Base-by-base conservation (phyloP, 257 asterid species). In the Cruciata laevipes region DNA sequence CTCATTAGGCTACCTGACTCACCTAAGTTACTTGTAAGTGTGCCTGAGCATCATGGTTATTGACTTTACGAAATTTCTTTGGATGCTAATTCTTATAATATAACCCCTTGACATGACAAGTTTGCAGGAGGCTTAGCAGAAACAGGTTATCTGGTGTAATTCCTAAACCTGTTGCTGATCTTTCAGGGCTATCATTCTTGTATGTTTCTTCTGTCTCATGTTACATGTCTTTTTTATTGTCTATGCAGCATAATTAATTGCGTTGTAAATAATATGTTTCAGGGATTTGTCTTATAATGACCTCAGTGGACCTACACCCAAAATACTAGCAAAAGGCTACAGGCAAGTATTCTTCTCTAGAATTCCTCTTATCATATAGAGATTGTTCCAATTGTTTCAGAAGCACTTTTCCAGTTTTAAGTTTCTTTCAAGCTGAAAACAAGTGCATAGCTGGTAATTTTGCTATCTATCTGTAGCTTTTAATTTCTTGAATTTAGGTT, bases 271-370 rank as follows among this genome's bases (percentile, higher is more conserved):
- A 58, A 2, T 69, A 17, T 81, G 74, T 68, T 79, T 82, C 85
- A 91, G 98, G 92, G 98, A 89, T 78, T 83, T 91, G 60, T 91
- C 98, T 4, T 82, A 78, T 75, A 91, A 91, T 78, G 89, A 91
- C 77, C 83, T 91, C 52, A 91, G 98, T 40, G 96, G 98, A 17
- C 86, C 95, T 2, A 79, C 85, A 1, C 95, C 96, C 27, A 82
- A 83, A 73, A 87, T 91, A 67, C 85, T 78, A 71, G 95, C 98
- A 51, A 89, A 87, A 72, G 98, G 85, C 73, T 91, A 89, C 84
- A 91, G 96, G 98, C 86, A 65, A 84, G 74, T n/a, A 40, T 63
- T 47, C n/a, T 63, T 47, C n/a, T 21, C 63, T 65, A 61, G 24
- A 16, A 8, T 21, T 32, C 20, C 27, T 42, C 31, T 30, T 71